Base-by-base conservation (phyloP, 140 eudicot genomes). In the Cichorium intybus region DNA sequence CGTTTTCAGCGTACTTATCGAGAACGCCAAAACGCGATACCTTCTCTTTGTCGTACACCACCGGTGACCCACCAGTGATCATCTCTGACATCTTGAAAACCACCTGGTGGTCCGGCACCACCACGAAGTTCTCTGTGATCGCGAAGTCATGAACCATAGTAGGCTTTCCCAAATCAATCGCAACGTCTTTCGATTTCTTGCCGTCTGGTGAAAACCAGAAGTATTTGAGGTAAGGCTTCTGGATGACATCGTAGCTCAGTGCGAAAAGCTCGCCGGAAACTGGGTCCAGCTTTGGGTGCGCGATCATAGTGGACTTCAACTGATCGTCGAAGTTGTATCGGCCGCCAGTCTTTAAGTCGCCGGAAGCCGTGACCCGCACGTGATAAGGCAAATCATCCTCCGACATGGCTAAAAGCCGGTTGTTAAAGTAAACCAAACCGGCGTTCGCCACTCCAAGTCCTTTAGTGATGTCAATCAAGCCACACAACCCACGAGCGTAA, bases 401-500 rank as follows among this genome's bases (percentile, higher is more conserved):
- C 0, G 97, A 89, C 97, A 89, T 89, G 17, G 97, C 97, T 12
- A 89, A 70, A 0, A 89, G 41, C 9, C 95, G 75, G 85, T 81
- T 68, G 59, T 89, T 89, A 34, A 83, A 84, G 37, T 83, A 86
- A 46, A 84, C 95, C 4, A 89, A 35, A n/a, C 97, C 97, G 47
- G 97, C 97, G 84, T 89, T 89, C 0, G 97, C 97, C 2, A 89
- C 97, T 0, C 97, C 97, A 18, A 84, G 72, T 1, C 97, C 97
- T 9, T 72, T 66, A 2, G 56, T 70, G 50, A 71, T 89, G 39
- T 86, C 89, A 9, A 89, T 48, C 3, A 89, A 63, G 1, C 86
- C 81, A 14, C 84, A 79, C 15, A 81, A n/a, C 10, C 86, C 97
- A 0, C 97, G 88, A 4, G 95, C 85, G 71, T 82, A 89, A 59